Conservation (phyloP, 73 alveolate species). For the Uronychia setigera region DNA sequence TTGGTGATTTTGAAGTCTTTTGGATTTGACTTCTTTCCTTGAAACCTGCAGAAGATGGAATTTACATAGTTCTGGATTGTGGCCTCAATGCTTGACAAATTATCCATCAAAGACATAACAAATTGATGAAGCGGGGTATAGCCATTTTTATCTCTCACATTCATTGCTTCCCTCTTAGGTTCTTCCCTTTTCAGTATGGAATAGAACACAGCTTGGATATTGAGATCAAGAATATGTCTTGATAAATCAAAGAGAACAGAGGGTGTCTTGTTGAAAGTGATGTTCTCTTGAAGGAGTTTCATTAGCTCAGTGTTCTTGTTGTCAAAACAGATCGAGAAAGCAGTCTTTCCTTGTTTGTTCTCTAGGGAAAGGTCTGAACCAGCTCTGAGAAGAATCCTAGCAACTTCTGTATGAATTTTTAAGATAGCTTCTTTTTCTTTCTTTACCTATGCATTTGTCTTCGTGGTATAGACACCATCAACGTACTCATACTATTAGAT, state of each 20-base stretch:
- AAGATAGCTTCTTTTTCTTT: slow-evolving; percentile 54
- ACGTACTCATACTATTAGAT: slow-evolving; percentile 6
- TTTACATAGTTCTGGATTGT: slow-evolving; percentile 27
- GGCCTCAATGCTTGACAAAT: neutral
- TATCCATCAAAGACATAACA: slow-evolving; percentile 17
- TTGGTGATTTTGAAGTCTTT: slow-evolving; percentile 12
- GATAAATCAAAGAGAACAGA: slow-evolving; percentile 18
- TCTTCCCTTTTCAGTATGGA: slow-evolving; percentile 55
- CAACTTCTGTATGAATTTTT: slow-evolving; percentile 45
- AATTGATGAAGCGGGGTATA: slow-evolving; percentile 75
- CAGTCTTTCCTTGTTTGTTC: slow-evolving; percentile 75
- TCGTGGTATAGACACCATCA: slow-evolving; percentile 27
- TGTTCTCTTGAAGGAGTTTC: slow-evolving; percentile 33
- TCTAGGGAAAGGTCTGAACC: slow-evolving; percentile 78
- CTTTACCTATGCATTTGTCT: slow-evolving; percentile 35
- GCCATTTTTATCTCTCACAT: slow-evolving; percentile 77
- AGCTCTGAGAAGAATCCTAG: slow-evolving; percentile 54
- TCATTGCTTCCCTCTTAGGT: slow-evolving; percentile 62
- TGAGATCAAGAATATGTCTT: slow-evolving; percentile 10
- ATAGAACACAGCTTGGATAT: slow-evolving; percentile 53
- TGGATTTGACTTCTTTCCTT: slow-evolving; percentile 2
- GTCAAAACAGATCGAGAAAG: slow-evolving; percentile 73
- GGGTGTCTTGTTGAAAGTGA: slow-evolving; percentile 31
- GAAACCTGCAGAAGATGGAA: slow-evolving; percentile 8
- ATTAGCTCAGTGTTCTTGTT: slow-evolving; percentile 58